A percentile compares a stretch with the other conserved stretches of the same genome.
phyloP scores from a whole-genome alignment of 768 basidiomycete species.

The Tubosaeta sp. region DNA sequence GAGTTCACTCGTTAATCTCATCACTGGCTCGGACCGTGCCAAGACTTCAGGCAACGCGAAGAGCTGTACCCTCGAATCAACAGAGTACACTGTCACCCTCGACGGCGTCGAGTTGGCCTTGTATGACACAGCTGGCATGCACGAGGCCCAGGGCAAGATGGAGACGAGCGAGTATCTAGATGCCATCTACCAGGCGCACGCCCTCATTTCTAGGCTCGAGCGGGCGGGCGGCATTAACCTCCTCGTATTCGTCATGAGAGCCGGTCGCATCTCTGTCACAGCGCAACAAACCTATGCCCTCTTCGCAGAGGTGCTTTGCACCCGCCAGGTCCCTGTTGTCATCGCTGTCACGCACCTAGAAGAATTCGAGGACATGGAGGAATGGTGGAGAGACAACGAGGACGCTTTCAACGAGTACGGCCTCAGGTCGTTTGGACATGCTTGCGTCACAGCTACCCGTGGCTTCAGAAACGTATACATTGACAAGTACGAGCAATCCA shows the following conservation, averaged over 20 bases:
- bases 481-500: constrained; percentile 34
- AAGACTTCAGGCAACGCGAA: constrained; percentile 25
- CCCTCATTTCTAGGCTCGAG: constrained; percentile 33
- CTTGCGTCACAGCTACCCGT: constrained; percentile 38
- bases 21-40: constrained; percentile 26
- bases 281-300: constrained; percentile 30
- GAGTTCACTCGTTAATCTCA: constrained; percentile 41
- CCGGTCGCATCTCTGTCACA: constrained; percentile 21
- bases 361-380: constrained; percentile 29
- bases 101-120: constrained; percentile 17
- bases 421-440: constrained; percentile 35
- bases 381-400: constrained; percentile 40
- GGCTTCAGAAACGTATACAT: constrained; percentile 16
- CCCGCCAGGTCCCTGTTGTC: constrained; percentile 27
- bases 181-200: constrained; percentile 26
- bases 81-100: constrained; percentile 17
- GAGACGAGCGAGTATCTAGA: constrained; percentile 20
- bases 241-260: constrained; percentile 30
- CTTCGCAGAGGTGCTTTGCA: constrained; percentile 39
- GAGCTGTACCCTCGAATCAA: constrained; percentile 35
- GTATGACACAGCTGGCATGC: constrained; percentile 27
- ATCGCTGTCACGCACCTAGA: constrained; percentile 36
- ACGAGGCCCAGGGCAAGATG: constrained; percentile 26
- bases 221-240: constrained; percentile 24
- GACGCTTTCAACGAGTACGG: constrained; percentile 27